These are phyloP conservation scores for Penicillium brasilianum DNA, from an alignment of 2,329 filamentous ascomycete species.

Conservation along the genomic window DNA sequence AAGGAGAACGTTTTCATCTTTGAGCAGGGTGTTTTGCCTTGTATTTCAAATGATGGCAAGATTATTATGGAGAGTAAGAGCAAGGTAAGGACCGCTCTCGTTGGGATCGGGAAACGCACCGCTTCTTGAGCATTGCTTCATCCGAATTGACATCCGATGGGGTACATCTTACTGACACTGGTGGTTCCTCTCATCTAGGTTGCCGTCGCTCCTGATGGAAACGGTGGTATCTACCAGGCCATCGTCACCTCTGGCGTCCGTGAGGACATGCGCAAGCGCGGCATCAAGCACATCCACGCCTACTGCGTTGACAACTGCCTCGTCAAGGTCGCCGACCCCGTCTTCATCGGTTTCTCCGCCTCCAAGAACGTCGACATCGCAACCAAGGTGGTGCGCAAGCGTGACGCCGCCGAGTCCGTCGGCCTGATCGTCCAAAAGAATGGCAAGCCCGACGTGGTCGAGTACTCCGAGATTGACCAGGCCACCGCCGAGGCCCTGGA, in stretches of 20 bases:
- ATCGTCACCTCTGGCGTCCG: slow-evolving; percentile 80
- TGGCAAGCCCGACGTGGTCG: slow-evolving; percentile 93
- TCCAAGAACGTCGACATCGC: slow-evolving; percentile 90
- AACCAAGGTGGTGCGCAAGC: slow-evolving; percentile 99
- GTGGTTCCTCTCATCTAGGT: slow-evolving; percentile 55
- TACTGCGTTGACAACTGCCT: slow-evolving; percentile 99
- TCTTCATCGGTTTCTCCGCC: slow-evolving; percentile 92
- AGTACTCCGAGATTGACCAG: slow-evolving; percentile 95
- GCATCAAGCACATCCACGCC: slow-evolving; percentile 91
- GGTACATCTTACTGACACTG: neutral
- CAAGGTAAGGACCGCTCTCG: slow-evolving; percentile 58
- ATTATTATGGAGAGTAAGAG: slow-evolving; percentile 90
- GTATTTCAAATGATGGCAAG: slow-evolving; percentile 97
- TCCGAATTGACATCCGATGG: neutral
- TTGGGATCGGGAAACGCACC: neutral
- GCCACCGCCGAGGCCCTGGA: slow-evolving; percentile 90
- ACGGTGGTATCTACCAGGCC: slow-evolving; percentile 95
- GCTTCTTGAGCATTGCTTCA: neutral
- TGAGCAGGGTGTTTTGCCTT: slow-evolving; percentile 94
- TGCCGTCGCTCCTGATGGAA: slow-evolving; percentile 94
- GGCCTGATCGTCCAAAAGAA: slow-evolving; percentile 95
- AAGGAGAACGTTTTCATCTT: slow-evolving; percentile 89
- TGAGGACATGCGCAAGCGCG: slow-evolving; percentile 84
- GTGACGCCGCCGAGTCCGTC: slow-evolving; percentile 92
- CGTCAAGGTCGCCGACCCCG: slow-evolving; percentile 96